Evolutionary conservation across 805 yeast species (phyloP), one percentile per base, ranked within the genome.

Genomic region (Jamesozyma lodderae): DNA sequence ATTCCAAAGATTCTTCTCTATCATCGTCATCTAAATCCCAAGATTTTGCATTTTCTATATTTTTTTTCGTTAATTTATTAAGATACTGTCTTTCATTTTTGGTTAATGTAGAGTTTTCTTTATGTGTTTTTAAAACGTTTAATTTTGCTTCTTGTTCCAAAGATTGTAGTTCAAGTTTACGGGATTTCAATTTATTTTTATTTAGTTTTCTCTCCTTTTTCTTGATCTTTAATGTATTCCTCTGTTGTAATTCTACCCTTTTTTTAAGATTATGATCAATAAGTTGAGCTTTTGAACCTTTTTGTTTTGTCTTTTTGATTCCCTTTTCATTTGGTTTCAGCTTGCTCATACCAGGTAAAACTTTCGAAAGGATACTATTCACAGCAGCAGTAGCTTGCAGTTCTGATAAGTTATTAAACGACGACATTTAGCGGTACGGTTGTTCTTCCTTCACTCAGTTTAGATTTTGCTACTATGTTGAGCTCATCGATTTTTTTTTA

Each of bases 331-430:
- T 37, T 10, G 43, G 37, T 14, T 40, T 36, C n/a, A 48, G 32
- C 21, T 44, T 46, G 7, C 51, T 40, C 33, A 63, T 57, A 18
- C 68, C 68, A 7, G 71, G 72, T 8, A 67, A 49, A 6, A 67
- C 47, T 8, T 45, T 44, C 22, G 59, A 51, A 21, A 68, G 47
- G 8, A 73, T 57, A 39, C 58, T 62, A 44, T 66, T 67, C n/a
- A 72, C 69, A 0, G 70, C 66, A 8, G 48, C 40, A 15, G 59
- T 57, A 0, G 72, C 68, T 40, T 63, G 67, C 10, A 50, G 33
- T 37, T 63, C 57, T 6, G 69, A 53, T 3, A 55, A 37, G 14
- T 52, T 52, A 3, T 65, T 14, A 31, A 32, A 34, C 9, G 35
- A 18, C 4, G 40, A 36, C 40, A 36, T 40, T 13, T 13, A 25